Conservation (phyloP, 495 filamentous ascomycete species). For the Polyplosphaeria fusca region DNA sequence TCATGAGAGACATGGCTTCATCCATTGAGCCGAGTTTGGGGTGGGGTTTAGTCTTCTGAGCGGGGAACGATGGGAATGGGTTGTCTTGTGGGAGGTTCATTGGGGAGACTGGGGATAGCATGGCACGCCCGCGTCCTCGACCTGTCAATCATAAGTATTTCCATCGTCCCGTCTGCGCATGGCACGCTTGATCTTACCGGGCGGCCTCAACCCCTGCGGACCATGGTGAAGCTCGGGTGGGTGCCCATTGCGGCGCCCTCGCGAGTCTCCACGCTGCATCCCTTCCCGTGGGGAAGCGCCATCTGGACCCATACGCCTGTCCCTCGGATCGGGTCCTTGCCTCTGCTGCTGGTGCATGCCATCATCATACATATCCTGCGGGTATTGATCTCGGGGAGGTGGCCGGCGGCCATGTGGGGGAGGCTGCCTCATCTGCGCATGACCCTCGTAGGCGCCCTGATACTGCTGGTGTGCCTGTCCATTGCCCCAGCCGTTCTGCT, state of each 20-base stretch:
- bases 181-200: slow-evolving; percentile 33
- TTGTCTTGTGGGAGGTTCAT: slow-evolving; percentile 59
- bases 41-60: slow-evolving; percentile 48
- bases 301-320: slow-evolving; percentile 21
- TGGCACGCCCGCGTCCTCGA: slow-evolving; percentile 33
- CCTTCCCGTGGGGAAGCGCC: slow-evolving; percentile 4
- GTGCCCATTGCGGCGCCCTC: slow-evolving; percentile 16
- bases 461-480: slow-evolving; percentile 48
- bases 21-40: slow-evolving; percentile 33
- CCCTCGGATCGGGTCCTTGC: slow-evolving; percentile 14
- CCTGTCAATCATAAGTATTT: not conserved
- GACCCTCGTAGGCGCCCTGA: slow-evolving; percentile 38
- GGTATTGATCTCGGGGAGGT: slow-evolving; percentile 23
- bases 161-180: not conserved
- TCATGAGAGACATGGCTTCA: slow-evolving; percentile 31
- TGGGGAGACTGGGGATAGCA: slow-evolving; percentile 45
- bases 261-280: slow-evolving; percentile 21
- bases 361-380: slow-evolving; percentile 24
- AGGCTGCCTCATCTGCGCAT: slow-evolving; percentile 17
- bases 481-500: slow-evolving; percentile 34
- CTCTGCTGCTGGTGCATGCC: slow-evolving; percentile 21
- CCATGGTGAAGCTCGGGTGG: slow-evolving; percentile 9
- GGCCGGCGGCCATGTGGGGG: slow-evolving; percentile 17
- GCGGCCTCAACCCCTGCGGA: slow-evolving; percentile 16
- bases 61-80: slow-evolving; percentile 65